These are phyloP conservation scores for Lachancea sp. DNA, from an alignment of 805 yeast species.

Conservation along the genomic window DNA sequence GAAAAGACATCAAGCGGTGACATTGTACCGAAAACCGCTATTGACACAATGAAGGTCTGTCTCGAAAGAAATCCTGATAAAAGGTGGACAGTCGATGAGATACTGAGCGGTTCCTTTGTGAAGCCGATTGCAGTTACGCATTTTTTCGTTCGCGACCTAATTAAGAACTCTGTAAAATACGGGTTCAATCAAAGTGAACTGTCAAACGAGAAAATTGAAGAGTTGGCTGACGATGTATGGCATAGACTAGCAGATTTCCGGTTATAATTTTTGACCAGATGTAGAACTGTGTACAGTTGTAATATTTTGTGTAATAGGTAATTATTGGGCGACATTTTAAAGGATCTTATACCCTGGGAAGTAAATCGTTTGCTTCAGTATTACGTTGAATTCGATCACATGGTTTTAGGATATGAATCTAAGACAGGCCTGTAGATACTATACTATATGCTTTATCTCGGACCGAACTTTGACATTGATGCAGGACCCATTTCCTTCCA, in stretches of 20 bases:
- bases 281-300: not conserved
- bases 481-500: constrained; percentile 97
- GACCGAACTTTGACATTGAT: constrained; percentile 81
- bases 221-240: constrained; percentile 54
- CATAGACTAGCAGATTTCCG: constrained; percentile 35
- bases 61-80: constrained; percentile 61
- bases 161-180: constrained; percentile 68
- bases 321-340: not conserved
- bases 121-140: constrained; percentile 69
- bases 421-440: not conserved
- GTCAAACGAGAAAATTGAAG: constrained; percentile 39
- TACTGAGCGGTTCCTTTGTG: constrained; percentile 58
- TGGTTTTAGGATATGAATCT: not conserved
- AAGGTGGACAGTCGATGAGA: constrained; percentile 58
- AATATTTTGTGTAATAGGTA: constrained; percentile 1
- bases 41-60: constrained; percentile 68
- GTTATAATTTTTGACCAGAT: constrained; percentile 12
- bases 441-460: constrained; percentile 50
- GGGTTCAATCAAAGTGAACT: constrained; percentile 48
- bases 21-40: constrained; percentile 59
- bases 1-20: constrained; percentile 53
- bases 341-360: too few species aligned
- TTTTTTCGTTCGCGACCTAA: constrained; percentile 59
- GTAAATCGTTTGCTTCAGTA: too few species aligned
- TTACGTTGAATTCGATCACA: not conserved